These are phyloP conservation scores for Colletotrichum somersetense DNA, from an alignment of 2,329 filamentous ascomycete species.

Conservation along the genomic window DNA sequence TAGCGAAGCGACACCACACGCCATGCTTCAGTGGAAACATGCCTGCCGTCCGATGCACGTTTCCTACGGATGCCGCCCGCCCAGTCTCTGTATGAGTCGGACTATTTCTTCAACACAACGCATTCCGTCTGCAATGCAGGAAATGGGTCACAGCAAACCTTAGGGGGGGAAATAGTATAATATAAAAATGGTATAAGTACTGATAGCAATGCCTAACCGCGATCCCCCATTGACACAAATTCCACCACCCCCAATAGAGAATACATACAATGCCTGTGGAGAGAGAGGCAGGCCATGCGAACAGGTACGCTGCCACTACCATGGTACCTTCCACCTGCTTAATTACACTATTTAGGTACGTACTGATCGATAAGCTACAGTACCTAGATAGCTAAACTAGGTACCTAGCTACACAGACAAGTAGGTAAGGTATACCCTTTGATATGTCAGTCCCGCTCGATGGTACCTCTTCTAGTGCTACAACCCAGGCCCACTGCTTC, in stretches of 20 bases:
- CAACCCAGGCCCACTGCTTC: neutral
- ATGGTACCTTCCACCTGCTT: neutral
- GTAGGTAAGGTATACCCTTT: conserved; percentile 8
- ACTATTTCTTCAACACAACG: neutral
- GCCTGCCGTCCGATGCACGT: neutral
- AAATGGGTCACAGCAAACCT: neutral
- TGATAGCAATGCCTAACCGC: neutral
- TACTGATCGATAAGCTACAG: conserved; percentile 23
- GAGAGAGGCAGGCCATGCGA: too few relatives aligned
- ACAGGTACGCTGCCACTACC: neutral
- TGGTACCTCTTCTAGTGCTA: neutral
- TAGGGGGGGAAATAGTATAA: neutral
- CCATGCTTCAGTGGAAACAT: neutral
- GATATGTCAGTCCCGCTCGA: neutral
- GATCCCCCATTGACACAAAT: conserved; percentile 1
- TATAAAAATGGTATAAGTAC: neutral
- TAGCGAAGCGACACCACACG: neutral
- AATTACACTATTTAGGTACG: too few relatives aligned
- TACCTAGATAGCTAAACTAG: neutral
- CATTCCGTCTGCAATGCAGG: neutral
- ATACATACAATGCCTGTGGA: too few relatives aligned
- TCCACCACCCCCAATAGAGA: neutral
- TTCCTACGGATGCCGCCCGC: too few relatives aligned
- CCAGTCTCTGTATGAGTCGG: neutral
- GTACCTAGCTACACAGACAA: neutral